Evolutionary conservation across 2,329 filamentous ascomycete genomes (phyloP).

Genomic region (Chaetomiaceae sp.): DNA sequence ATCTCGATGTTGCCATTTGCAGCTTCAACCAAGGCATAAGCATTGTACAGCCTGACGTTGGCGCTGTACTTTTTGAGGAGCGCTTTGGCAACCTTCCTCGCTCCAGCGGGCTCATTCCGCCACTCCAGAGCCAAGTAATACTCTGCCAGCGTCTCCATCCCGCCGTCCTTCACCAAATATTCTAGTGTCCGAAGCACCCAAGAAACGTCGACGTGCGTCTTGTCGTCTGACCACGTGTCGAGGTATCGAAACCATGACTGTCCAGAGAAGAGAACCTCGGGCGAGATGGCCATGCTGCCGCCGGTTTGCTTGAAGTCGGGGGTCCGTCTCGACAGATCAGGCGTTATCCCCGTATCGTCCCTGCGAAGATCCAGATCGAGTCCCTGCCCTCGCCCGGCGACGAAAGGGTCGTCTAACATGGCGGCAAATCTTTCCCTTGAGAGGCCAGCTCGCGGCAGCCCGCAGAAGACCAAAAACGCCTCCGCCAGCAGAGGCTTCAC

Average conservation of each 20-base stretch:
- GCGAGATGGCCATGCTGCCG: conserved; percentile 32
- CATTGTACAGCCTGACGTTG: conserved; percentile 67
- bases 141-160: conserved; percentile 53
- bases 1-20: conserved; percentile 51
- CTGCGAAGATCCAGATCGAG: conserved; percentile 22
- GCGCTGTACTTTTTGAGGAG: conserved; percentile 65
- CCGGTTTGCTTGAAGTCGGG: conserved; percentile 32
- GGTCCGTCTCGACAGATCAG: conserved; percentile 13
- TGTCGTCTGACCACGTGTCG: conserved; percentile 23
- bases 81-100: conserved; percentile 66
- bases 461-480: conserved; percentile 65
- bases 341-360: background rate
- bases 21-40: conserved; percentile 70
- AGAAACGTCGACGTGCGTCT: conserved; percentile 34
- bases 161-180: conserved; percentile 46
- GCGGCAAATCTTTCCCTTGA: conserved; percentile 27
- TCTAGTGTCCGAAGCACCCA: conserved; percentile 53
- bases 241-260: conserved; percentile 43
- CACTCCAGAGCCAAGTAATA: conserved; percentile 68
- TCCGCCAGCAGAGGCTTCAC: conserved; percentile 53
- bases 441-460: conserved; percentile 49
- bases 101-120: conserved; percentile 46
- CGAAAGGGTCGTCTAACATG: conserved; percentile 50
- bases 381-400: conserved; percentile 33
- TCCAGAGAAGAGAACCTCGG: conserved; percentile 51